Percentiles rank a stretch among this genome's conserved stretches.
phyloP scores from a whole-genome alignment of 495 filamentous ascomycete genomes.

The Hyaloscypha variabilis region DNA sequence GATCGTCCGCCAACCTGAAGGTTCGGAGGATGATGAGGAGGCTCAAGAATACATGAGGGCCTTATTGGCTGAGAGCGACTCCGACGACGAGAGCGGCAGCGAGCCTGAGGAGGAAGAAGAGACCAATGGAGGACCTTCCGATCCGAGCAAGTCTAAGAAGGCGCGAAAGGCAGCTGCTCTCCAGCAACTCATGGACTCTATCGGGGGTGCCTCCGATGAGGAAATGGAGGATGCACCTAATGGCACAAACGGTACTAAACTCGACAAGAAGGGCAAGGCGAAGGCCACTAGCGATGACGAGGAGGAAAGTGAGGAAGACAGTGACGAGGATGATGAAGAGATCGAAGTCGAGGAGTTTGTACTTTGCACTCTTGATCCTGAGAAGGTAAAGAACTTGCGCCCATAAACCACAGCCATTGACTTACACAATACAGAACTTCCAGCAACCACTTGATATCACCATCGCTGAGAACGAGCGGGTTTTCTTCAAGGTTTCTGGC shows the following conservation, averaged over 20 bases:
- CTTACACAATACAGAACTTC: slow-evolving; percentile 66
- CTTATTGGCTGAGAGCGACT: slow-evolving; percentile 51
- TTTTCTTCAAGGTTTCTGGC: slow-evolving; percentile 90
- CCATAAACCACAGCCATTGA: slow-evolving; percentile 15
- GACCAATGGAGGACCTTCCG: slow-evolving; percentile 84
- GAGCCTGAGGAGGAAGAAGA: slow-evolving; percentile 65
- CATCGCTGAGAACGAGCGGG: slow-evolving; percentile 78
- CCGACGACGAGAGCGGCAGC: slow-evolving; percentile 49
- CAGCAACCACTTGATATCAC: slow-evolving; percentile 96
- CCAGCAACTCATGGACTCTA: slow-evolving; percentile 71
- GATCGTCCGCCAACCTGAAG: slow-evolving; percentile 68
- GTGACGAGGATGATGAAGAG: slow-evolving; percentile 65
- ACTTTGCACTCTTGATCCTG: slow-evolving; percentile 89
- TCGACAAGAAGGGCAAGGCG: slow-evolving; percentile 76
- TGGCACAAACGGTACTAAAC: slow-evolving; percentile 44
- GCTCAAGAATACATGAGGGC: slow-evolving; percentile 56
- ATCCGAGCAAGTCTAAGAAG: slow-evolving; percentile 85
- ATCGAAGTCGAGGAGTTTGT: slow-evolving; percentile 83
- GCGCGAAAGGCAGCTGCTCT: slow-evolving; percentile 70
- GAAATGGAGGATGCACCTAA: slow-evolving; percentile 63
- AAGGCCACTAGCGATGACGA: slow-evolving; percentile 71
- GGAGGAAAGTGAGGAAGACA: slow-evolving; percentile 56
- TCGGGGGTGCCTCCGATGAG: slow-evolving; percentile 61
- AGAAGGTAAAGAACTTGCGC: slow-evolving; percentile 36
- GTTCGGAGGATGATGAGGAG: slow-evolving; percentile 60